Evolutionary conservation across 108 stramenopile species (phyloP).

Genomic region (Conticribra guillardii): DNA sequence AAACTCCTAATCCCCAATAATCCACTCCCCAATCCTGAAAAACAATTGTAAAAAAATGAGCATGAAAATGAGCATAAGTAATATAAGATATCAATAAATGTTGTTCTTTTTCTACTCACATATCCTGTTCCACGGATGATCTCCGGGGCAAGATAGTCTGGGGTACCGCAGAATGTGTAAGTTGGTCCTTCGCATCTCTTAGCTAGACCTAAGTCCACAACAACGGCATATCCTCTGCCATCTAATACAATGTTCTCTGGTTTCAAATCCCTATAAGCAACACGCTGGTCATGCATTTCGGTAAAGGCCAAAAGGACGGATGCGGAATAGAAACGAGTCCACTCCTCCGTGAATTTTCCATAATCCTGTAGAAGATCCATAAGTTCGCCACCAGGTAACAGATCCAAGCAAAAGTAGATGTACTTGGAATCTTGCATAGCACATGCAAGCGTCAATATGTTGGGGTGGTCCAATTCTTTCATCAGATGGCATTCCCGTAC

Average conservation of each 20-base stretch:
- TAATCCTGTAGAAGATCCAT: slow-evolving; percentile 25
- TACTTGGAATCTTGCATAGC: slow-evolving; percentile 52
- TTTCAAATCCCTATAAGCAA: slow-evolving; percentile 36
- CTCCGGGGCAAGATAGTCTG: slow-evolving; percentile 67
- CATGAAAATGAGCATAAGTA: background rate
- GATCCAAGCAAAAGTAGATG: slow-evolving; percentile 61
- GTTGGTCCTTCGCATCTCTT: slow-evolving; percentile 72
- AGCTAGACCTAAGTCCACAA: slow-evolving; percentile 71
- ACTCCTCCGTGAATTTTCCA: slow-evolving; percentile 46
- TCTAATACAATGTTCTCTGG: slow-evolving; percentile 48
- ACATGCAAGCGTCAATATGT: slow-evolving; percentile 42
- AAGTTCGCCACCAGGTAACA: slow-evolving; percentile 36
- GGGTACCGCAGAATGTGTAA: slow-evolving; percentile 28
- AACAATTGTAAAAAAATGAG: slow-evolving; percentile 30
- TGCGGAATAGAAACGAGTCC: slow-evolving; percentile 52
- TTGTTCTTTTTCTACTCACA: background rate
- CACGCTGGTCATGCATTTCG: slow-evolving; percentile 25
- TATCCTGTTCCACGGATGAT: slow-evolving; percentile 42
- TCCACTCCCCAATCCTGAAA: slow-evolving; percentile 75
- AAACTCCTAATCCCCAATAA: slow-evolving; percentile 74
- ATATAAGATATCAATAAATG: background rate
- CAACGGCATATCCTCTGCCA: slow-evolving; percentile 53
- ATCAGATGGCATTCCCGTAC: slow-evolving; percentile 45
- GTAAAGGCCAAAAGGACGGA: slow-evolving; percentile 54
- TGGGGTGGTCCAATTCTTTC: slow-evolving; percentile 52